phyloP scores from a whole-genome alignment of 2,329 filamentous ascomycete genomes.

The Cladophialophora chaetospira region DNA sequence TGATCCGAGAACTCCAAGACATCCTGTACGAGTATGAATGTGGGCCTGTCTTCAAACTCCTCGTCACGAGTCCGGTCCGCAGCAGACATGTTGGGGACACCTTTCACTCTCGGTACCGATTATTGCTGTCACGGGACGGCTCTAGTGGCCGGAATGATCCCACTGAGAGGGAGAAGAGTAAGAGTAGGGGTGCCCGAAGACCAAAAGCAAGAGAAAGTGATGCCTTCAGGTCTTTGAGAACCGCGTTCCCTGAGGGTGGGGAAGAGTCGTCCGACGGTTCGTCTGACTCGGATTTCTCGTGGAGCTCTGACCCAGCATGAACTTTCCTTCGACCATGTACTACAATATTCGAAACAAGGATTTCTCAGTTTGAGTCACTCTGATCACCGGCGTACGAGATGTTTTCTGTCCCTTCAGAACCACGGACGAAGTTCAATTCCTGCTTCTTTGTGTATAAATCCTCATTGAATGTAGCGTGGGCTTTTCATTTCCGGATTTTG shows the following conservation, averaged over 20 bases:
- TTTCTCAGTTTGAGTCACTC: too few relatives aligned
- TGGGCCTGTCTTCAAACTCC: slow-evolving; percentile 16
- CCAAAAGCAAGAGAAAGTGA: slow-evolving; percentile 1
- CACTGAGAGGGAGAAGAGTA: neutral
- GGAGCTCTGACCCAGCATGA: neutral
- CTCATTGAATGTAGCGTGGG: too few relatives aligned
- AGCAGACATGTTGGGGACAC: slow-evolving; percentile 3
- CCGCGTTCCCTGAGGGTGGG: neutral
- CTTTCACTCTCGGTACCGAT: neutral
- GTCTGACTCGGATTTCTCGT: neutral
- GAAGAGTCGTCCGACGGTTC: neutral
- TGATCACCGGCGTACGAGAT: too few relatives aligned
- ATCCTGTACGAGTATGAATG: slow-evolving; percentile 9
- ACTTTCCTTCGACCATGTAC: too few relatives aligned
- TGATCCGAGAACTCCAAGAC: slow-evolving; percentile 7
- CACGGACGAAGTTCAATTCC: too few relatives aligned
- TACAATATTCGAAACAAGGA: too few relatives aligned
- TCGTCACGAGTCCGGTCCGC: slow-evolving; percentile 15
- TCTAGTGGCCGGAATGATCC: neutral
- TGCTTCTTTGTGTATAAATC: too few relatives aligned
- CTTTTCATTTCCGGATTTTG: too few relatives aligned
- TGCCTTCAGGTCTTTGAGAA: neutral
- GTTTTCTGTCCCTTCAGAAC: too few relatives aligned
- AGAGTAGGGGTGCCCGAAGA: neutral
- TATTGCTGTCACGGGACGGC: neutral